Base-by-base conservation (phyloP, 306 rosid genomes). In the Pyrus betulifolia region DNA sequence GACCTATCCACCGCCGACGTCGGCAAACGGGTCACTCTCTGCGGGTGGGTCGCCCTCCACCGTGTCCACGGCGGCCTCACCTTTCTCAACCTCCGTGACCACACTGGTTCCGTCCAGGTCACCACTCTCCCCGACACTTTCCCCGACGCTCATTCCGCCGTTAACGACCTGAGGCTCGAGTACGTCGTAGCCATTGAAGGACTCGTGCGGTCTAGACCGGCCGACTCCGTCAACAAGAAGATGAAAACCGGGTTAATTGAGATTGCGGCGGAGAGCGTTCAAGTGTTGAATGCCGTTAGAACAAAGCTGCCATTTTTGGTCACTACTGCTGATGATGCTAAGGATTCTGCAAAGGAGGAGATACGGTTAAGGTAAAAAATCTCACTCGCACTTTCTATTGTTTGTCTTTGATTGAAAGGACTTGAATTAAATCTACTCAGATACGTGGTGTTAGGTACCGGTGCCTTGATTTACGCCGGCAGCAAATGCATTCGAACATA, bases 11-110 rank as follows among this genome's bases (percentile, higher is more conserved):
- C 27, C 4, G 74, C 77, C 27, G 92, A 92, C 69, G 91, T 88
- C 23, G 96, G 96, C 22, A 83, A 89, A 79, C 85, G 78, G 74
- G 96, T 92, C 61, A 83, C 60, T 31, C 88, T 95, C 55, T 95
- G 97, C 82, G 98, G 98, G 6, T 95, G 97, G 97, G 97, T 95
- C 78, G 97, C 98, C 4, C 90, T 92, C 73, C 98, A 92, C 76
- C 85, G 98, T 58, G 86, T 95, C 79, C 97, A 95, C 60, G 97
- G 92, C 79, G 93, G 96, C 69, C 90, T 90, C 67, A 90, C 97
- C 40, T 92, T 90, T 75, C 86, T 92, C 75, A 92, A 90, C 81
- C 97, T 92, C 57, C 80, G 97, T 72, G 98, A 95, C 81, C 93
- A 90, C 44, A 80, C 94, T 59, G 98, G 98, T 18, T 82, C 85